Percentiles rank a stretch among this genome's conserved stretches.
Evolutionary conservation across 345 rosid species (phyloP).

Genomic region (Pugionium cornutum): DNA sequence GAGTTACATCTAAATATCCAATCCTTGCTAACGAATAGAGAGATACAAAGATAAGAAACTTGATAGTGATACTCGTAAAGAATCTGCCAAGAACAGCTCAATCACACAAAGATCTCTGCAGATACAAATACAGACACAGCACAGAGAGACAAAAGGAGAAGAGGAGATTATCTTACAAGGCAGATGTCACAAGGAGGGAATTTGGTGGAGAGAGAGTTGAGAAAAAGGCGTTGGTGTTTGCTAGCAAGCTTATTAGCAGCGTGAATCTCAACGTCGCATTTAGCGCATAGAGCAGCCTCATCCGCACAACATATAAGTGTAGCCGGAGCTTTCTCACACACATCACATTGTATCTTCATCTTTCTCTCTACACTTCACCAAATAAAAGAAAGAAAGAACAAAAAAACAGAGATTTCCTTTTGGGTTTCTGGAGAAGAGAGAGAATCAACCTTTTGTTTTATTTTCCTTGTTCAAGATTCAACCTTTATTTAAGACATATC

Average conservation of each 20-base stretch:
- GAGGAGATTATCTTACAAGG: conserved; percentile 50
- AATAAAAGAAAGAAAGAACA: not conserved
- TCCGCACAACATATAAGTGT: conserved; percentile 92
- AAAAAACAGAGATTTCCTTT: conserved; percentile 14
- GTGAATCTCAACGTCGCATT: conserved; percentile 84
- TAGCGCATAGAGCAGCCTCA: conserved; percentile 86
- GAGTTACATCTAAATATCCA: not conserved
- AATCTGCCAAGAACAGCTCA: conserved; percentile 3
- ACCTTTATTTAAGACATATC: conserved; percentile 4
- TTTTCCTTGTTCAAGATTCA: conserved; percentile 4
- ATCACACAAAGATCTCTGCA: not conserved
- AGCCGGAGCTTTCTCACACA: conserved; percentile 93
- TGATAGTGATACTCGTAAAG: not conserved
- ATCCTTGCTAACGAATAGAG: not conserved
- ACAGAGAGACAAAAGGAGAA: not conserved
- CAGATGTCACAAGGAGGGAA: conserved; percentile 94
- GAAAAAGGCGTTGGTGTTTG: conserved; percentile 97
- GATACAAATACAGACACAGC: not conserved
- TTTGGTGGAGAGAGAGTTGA: conserved; percentile 67
- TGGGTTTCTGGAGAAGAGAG: not conserved
- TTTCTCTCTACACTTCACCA: not conserved
- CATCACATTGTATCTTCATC: conserved; percentile 98
- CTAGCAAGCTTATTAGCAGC: conserved; percentile 95
- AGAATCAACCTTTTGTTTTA: conserved; percentile 6
- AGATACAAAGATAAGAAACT: not conserved